A percentile compares a stretch with the other conserved stretches of the same genome.
These are phyloP conservation scores for Paecilomyces sp. DNA, from an alignment of 2,329 filamentous ascomycete species.

Conservation along the genomic window DNA sequence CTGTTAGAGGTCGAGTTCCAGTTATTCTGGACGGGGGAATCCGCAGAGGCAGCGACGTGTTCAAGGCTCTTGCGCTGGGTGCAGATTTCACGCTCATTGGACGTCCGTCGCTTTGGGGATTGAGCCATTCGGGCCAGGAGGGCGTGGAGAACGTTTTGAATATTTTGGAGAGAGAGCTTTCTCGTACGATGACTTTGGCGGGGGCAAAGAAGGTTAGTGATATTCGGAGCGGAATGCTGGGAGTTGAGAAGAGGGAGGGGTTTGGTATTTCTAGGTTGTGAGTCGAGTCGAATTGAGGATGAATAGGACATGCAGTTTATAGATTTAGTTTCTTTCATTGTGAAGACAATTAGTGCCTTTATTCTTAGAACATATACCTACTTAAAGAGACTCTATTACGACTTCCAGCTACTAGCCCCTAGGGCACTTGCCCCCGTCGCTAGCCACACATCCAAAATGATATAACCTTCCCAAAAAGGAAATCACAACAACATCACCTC, in stretches of 20 bases:
- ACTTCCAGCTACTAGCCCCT: no score
- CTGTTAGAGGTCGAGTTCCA: not conserved
- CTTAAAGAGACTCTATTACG: no score
- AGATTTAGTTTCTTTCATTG: not conserved
- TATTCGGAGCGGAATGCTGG: conserved; percentile 9
- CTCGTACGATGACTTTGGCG: conserved; percentile 14
- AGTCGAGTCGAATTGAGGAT: not conserved
- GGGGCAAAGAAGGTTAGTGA: conserved; percentile 12
- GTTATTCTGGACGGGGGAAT: conserved; percentile 46
- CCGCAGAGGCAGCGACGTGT: conserved; percentile 49
- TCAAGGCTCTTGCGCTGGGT: conserved; percentile 50
- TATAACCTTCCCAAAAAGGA: no score
- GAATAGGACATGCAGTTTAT: not conserved
- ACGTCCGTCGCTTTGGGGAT: conserved; percentile 43
- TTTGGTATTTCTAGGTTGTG: conserved; percentile 12
- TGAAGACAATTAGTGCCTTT: not conserved
- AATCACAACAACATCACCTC: no score
- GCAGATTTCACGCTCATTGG: conserved; percentile 46
- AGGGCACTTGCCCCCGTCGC: no score
- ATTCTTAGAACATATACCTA: not conserved
- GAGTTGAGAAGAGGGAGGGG: conserved; percentile 8
- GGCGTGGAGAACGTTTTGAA: not conserved
- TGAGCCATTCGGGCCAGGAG: conserved; percentile 12
- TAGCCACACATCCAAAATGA: no score
- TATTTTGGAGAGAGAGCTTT: conserved; percentile 1